Conservation (phyloP, 305 asterid species). For the Nicotiana rustica region DNA sequence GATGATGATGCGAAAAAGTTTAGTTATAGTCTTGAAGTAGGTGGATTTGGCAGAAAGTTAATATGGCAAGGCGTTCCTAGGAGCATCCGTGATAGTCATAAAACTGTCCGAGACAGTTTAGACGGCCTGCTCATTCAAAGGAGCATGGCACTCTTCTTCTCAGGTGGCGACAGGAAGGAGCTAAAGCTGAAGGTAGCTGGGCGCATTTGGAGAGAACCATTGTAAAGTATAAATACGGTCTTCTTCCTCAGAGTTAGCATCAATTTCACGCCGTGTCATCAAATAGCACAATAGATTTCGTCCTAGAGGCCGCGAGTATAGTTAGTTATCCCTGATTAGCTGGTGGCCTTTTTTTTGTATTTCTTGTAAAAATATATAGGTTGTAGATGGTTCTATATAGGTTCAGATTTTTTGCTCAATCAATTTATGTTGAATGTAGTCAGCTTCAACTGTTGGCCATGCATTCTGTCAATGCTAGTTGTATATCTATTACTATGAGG, state of each 20-base stretch:
- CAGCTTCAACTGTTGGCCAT: neutral
- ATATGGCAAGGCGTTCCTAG: slow-evolving; percentile 79
- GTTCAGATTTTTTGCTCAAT: slow-evolving; percentile 26
- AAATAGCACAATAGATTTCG: neutral
- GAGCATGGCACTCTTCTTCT: slow-evolving; percentile 72
- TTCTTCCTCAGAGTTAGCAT: slow-evolving; percentile 21
- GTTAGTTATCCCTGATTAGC: slow-evolving; percentile 9
- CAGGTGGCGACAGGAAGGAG: slow-evolving; percentile 68
- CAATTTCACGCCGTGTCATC: neutral
- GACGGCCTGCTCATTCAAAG: slow-evolving; percentile 75
- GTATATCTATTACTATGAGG: neutral
- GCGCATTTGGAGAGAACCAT: slow-evolving; percentile 72
- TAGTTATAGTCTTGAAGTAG: slow-evolving; percentile 72
- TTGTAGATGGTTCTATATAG: neutral
- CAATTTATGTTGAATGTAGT: neutral
- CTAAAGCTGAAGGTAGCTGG: slow-evolving; percentile 79
- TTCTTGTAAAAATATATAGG: neutral
- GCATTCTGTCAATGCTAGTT: neutral
- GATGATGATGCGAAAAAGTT: slow-evolving; percentile 69
- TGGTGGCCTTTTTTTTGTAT: neutral
- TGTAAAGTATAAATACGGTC: slow-evolving; percentile 29
- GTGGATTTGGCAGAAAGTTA: slow-evolving; percentile 62
- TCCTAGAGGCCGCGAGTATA: neutral
- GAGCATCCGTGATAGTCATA: slow-evolving; percentile 76
- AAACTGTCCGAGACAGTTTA: slow-evolving; percentile 68